A percentile compares a stretch with the other conserved stretches of the same genome.
These are phyloP conservation scores for Xylaria longipes DNA, from an alignment of 495 filamentous ascomycete species.

Conservation along the genomic window DNA sequence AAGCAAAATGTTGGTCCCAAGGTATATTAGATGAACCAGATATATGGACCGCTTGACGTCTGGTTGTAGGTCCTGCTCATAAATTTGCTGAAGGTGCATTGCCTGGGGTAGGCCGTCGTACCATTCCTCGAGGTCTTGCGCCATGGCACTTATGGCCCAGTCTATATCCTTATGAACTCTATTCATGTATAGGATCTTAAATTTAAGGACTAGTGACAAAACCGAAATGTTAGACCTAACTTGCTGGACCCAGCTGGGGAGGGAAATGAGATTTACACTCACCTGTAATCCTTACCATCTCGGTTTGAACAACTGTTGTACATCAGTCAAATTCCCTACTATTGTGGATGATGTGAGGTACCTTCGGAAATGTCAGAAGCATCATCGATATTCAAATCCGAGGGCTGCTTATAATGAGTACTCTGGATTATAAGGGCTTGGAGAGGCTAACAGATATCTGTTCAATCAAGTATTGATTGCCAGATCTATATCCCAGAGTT, in stretches of 20 bases:
- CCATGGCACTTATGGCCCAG: not conserved
- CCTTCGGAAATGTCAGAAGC: not conserved
- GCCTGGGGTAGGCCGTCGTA: not conserved
- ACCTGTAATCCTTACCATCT: not conserved
- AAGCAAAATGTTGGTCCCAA: not conserved
- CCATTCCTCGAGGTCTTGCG: not conserved
- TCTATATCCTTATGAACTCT: not conserved
- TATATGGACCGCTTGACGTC: not conserved
- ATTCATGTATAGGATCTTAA: not conserved
- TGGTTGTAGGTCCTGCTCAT: not conserved
- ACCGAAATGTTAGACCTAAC: not conserved
- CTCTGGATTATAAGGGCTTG: not conserved
- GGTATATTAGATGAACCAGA: not conserved
- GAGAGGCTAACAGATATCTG: constrained; percentile 6
- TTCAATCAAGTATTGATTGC: not conserved
- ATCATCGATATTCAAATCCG: not conserved
- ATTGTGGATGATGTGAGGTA: not conserved
- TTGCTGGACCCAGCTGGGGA: not conserved
- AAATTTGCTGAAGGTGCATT: not conserved
- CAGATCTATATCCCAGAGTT: constrained; percentile 42
- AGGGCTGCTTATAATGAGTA: not conserved
- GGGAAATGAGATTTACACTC: not conserved
- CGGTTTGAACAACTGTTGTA: not conserved
- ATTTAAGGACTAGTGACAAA: not conserved
- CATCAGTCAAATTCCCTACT: not conserved